Evolutionary conservation across 2,329 filamentous ascomycete genomes (phyloP), one percentile per base, ranked within the genome.

Genomic region (Aspergillus tubingensis): DNA sequence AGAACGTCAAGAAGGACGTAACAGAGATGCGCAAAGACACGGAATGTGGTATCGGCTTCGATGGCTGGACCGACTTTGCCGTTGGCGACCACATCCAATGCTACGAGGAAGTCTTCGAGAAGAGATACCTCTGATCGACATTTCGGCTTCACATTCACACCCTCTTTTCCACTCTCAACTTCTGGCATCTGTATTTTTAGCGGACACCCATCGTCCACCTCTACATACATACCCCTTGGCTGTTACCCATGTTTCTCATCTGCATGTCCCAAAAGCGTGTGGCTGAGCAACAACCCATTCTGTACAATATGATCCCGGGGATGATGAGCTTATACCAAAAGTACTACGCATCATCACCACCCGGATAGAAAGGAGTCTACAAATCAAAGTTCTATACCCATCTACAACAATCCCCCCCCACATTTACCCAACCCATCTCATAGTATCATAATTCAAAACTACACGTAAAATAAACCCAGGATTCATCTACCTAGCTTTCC

Each of bases 11-110:
- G 83, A 96, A 96, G 75, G 91, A 97, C 66, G 91, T 95, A 30
- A 81, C 82, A 49, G 91, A 96, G 72, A 95, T 96, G 87, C 88
- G 87, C 70, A 98, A 96, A 78, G 93, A 92, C 60, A 86, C 85
- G n/a, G 95, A 99, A 77, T 99, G 95, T 70, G 95, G 95, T 66
- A 88, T 99, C 67, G 88, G 86, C 55, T 94, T 99, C 70, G 87
- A 89, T 3, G 84, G 82, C 32, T 99, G 92, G 87, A 83, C 89
- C 51, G 90, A 87, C 21, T 90, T 98, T 73, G 76, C 88, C 70
- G 81, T 87, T 13, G 95, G 94, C 27, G 95, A 99, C 77, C 86
- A 89, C 74, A 85, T 99, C 63, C 95, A 98, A 80, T 88, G 88
- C 36, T 96, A 93, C 71, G 91, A 96, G 72, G 90, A 93, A 77